Conservation (phyloP, 495 filamentous ascomycete genomes). For the Neurospora tetrasperma region DNA sequence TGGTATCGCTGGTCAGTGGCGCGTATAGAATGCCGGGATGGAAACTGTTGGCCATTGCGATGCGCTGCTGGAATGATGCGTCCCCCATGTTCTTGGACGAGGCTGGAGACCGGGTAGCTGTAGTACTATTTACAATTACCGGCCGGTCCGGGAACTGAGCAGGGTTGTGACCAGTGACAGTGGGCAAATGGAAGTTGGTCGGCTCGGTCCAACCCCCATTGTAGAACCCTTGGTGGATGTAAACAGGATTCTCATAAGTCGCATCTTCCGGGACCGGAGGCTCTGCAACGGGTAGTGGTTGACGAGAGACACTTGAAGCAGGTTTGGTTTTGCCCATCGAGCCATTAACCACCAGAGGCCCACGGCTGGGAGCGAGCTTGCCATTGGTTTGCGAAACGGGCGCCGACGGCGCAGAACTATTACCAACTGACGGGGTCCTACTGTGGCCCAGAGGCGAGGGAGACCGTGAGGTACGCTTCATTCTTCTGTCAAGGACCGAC, state of each 20-base stretch:
- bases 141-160: conserved; percentile 30
- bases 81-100: conserved; percentile 10
- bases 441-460: conserved; percentile 42
- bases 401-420: conserved; percentile 28
- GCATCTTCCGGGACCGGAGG: conserved; percentile 14
- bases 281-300: conserved; percentile 17
- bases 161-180: conserved; percentile 15
- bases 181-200: conserved; percentile 9
- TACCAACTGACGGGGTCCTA: conserved; percentile 33
- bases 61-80: conserved; percentile 21
- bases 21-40: conserved; percentile 13
- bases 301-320: conserved; percentile 8
- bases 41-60: conserved; percentile 16
- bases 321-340: conserved; percentile 23
- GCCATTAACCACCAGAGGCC: conserved; percentile 38
- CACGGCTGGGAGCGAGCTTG: conserved; percentile 20
- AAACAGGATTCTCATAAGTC: conserved; percentile 30
- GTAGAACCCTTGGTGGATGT: conserved; percentile 26
- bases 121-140: conserved; percentile 41
- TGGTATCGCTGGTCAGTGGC: conserved; percentile 9
- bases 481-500: conserved; percentile 38
- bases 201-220: conserved; percentile 13
- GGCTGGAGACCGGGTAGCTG: conserved; percentile 16
- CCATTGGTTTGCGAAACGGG: conserved; percentile 23
- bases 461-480: conserved; percentile 42